These are phyloP conservation scores for Leptomonas pyrrhocoris DNA, from an alignment of 208 protist species.

Conservation along the genomic window DNA sequence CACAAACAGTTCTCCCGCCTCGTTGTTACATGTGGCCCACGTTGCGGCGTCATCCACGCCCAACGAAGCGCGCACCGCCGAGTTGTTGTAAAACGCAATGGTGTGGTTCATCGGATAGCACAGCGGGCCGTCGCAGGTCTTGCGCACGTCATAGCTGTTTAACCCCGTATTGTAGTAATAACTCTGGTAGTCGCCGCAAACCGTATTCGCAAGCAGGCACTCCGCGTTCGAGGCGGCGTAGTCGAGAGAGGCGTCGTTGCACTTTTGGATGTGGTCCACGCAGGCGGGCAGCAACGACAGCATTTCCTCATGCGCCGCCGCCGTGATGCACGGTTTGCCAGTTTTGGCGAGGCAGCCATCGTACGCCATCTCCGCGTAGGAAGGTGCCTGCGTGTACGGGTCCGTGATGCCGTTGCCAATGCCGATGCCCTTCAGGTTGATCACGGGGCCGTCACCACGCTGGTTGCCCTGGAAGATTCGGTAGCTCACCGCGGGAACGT, in stretches of 20 bases:
- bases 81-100: slow-evolving; percentile 31
- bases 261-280: slow-evolving; percentile 36
- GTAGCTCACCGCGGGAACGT: slow-evolving; percentile 57
- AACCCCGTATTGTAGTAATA: slow-evolving; percentile 1
- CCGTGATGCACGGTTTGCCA: slow-evolving; percentile 48
- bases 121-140: slow-evolving; percentile 45
- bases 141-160: slow-evolving; percentile 89
- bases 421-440: slow-evolving; percentile 68
- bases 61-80: too few relatives aligned
- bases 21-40: slow-evolving; percentile 52
- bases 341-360: slow-evolving; percentile 48
- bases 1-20: slow-evolving; percentile 50
- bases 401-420: slow-evolving; percentile 90
- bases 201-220: not conserved
- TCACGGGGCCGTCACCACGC: slow-evolving; percentile 11
- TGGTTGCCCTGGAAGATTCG: slow-evolving; percentile 30
- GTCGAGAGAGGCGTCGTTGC: slow-evolving; percentile 14
- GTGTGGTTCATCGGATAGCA: slow-evolving; percentile 85
- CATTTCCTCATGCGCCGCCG: slow-evolving; percentile 44
- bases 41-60: too few relatives aligned
- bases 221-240: not conserved
- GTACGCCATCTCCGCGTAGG: slow-evolving; percentile 69
- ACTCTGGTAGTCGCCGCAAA: not conserved
- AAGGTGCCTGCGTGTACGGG: slow-evolving; percentile 65
- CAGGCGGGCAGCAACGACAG: slow-evolving; percentile 43